phyloP scores from a whole-genome alignment of 2,329 filamentous ascomycete species.

The Phoma sp. region DNA sequence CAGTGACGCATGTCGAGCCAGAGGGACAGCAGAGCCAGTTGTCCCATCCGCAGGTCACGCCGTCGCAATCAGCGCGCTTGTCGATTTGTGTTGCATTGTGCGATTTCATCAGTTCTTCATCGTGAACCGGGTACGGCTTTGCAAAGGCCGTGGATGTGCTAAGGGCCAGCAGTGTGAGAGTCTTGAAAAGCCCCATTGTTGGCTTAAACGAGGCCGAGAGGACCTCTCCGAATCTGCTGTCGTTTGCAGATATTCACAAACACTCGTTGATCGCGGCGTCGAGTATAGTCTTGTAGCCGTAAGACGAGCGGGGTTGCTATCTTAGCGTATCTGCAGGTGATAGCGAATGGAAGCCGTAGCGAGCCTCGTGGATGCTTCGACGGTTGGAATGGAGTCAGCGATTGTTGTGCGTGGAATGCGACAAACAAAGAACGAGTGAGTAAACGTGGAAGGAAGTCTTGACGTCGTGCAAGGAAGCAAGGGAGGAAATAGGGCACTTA shows the following conservation, averaged over 20 bases:
- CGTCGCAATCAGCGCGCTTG: slow-evolving; percentile 24
- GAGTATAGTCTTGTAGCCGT: slow-evolving; percentile 6
- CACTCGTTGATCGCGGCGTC: slow-evolving; percentile 1
- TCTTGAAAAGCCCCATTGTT: slow-evolving; percentile 51
- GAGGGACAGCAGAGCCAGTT: slow-evolving; percentile 45
- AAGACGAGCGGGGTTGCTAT: slow-evolving; percentile 17
- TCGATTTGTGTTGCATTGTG: slow-evolving; percentile 41
- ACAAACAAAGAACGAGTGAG: slow-evolving; percentile 14
- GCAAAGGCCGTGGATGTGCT: slow-evolving; percentile 60
- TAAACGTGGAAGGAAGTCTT: slow-evolving; percentile 8
- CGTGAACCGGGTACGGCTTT: slow-evolving; percentile 40
- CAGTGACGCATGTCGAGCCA: slow-evolving; percentile 39
- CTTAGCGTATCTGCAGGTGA: slow-evolving; percentile 19
- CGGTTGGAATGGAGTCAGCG: slow-evolving; percentile 16
- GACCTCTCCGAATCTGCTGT: background rate
- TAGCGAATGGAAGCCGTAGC: slow-evolving; percentile 14
- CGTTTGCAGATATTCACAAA: background rate
- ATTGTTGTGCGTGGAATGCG: slow-evolving; percentile 15
- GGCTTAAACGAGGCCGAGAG: slow-evolving; percentile 4
- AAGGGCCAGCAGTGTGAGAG: slow-evolving; percentile 66
- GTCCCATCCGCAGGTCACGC: slow-evolving; percentile 41
- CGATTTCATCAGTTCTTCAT: slow-evolving; percentile 32
- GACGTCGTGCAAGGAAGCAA: slow-evolving; percentile 24
- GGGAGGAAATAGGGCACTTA: slow-evolving; percentile 41
- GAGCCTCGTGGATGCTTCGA: slow-evolving; percentile 14